Conservation (phyloP, 75 land plant genomes). For the Chamaecyparis obtusa region DNA sequence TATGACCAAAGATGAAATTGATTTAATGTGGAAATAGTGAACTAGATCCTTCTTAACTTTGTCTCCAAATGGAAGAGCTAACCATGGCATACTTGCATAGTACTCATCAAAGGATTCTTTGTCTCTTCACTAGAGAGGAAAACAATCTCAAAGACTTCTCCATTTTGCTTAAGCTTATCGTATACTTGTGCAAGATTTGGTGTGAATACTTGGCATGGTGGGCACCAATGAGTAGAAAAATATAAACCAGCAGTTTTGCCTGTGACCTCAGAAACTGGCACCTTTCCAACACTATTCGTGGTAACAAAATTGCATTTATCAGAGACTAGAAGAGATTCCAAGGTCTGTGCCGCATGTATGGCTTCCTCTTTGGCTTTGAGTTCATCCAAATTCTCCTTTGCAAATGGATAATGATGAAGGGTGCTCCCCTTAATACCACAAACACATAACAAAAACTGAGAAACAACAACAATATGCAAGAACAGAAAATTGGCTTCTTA, state of each 20-base stretch:
- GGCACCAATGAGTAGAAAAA: conserved; percentile 76
- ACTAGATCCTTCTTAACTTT: conserved; percentile 21
- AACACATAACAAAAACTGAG: too few species aligned
- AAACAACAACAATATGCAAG: too few species aligned
- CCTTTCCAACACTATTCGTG: conserved; percentile 27
- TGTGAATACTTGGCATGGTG: conserved; percentile 35
- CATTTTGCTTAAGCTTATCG: conserved; percentile 21
- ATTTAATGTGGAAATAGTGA: too few species aligned
- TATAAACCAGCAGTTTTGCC: conserved; percentile 62
- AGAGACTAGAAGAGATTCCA: too few species aligned
- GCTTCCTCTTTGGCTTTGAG: too few species aligned
- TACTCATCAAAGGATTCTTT: conserved; percentile 26
- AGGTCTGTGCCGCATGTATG: too few species aligned
- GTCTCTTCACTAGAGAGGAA: conserved; percentile 42
- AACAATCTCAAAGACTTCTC: conserved; percentile 33
- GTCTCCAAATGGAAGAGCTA: conserved; percentile 41
- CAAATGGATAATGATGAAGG: too few species aligned
- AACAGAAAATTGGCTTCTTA: too few species aligned
- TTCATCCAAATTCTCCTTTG: conserved; percentile 42
- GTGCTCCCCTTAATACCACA: too few species aligned
- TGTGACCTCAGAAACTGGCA: conserved; percentile 46
- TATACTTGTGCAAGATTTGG: conserved; percentile 1
- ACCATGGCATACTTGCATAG: conserved; percentile 45
- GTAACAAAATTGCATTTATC: conserved; percentile 23
- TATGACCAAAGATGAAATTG: too few species aligned